phyloP scores from a whole-genome alignment of 2,329 filamentous ascomycete species.

The Alternaria angustiovoidea region DNA sequence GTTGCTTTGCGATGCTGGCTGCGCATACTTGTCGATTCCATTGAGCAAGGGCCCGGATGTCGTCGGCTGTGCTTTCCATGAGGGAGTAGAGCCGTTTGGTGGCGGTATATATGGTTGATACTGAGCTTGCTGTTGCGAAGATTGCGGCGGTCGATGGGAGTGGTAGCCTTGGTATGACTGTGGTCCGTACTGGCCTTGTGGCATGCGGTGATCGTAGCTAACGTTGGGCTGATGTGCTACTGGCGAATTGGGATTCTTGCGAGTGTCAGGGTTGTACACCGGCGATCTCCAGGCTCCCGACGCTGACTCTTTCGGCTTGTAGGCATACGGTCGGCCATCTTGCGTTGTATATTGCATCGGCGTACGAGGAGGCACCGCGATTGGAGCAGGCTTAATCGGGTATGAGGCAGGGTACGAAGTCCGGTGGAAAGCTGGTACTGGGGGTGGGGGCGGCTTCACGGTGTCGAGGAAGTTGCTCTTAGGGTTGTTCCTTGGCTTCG shows the following conservation, averaged over 20 bases:
- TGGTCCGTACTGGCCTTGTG: constrained; percentile 36
- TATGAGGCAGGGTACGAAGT: constrained; percentile 51
- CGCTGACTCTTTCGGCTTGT: constrained; percentile 44
- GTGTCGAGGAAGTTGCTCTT: constrained; percentile 78
- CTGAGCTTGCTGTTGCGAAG: constrained; percentile 18
- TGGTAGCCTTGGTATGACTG: constrained; percentile 28
- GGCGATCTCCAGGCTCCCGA: constrained; percentile 39
- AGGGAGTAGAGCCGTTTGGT: constrained; percentile 31
- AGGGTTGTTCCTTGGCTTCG: constrained; percentile 67
- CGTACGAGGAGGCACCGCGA: constrained; percentile 44
- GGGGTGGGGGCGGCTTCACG: constrained; percentile 56
- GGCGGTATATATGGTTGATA: constrained; percentile 43
- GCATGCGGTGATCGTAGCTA: constrained; percentile 43
- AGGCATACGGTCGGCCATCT: constrained; percentile 39
- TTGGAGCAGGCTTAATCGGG: constrained; percentile 55
- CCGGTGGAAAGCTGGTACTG: constrained; percentile 40
- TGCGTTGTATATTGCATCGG: constrained; percentile 39
- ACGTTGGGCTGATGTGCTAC: constrained; percentile 51
- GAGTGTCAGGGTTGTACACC: constrained; percentile 44
- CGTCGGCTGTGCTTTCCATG: constrained; percentile 36
- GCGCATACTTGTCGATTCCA: constrained; percentile 41
- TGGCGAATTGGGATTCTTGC: constrained; percentile 49
- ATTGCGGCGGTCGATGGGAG: constrained; percentile 28
- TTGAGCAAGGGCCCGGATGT: constrained; percentile 30
- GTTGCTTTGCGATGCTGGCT: constrained; percentile 27